These are phyloP conservation scores for Trifolium subterraneum DNA, from an alignment of 306 rosid genomes.

Conservation along the genomic window DNA sequence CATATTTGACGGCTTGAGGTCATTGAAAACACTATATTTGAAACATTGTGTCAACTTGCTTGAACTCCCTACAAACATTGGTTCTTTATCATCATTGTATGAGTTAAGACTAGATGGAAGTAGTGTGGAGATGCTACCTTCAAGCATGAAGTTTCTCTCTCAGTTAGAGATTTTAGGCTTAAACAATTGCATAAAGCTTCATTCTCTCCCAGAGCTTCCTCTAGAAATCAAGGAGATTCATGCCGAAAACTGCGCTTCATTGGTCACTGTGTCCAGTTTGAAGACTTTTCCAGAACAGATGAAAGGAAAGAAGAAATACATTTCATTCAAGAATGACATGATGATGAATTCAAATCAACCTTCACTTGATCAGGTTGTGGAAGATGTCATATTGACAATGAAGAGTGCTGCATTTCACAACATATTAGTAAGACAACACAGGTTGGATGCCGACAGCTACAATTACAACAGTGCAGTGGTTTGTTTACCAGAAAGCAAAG, in stretches of 20 bases:
- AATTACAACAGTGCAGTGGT: constrained; percentile 20
- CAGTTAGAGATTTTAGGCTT: not conserved
- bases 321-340: constrained; percentile 10
- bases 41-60: not conserved
- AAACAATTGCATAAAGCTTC: constrained; percentile 1
- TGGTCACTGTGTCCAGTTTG: constrained; percentile 6
- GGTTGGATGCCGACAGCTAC: not conserved
- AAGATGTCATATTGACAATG: constrained; percentile 29
- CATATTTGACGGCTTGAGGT: not conserved
- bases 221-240: not conserved
- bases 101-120: constrained; percentile 14
- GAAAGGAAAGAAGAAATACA: not conserved
- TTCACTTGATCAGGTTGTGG: not conserved
- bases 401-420: constrained; percentile 25
- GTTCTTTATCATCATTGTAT: not conserved
- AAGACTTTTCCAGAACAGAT: not conserved
- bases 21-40: not conserved
- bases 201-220: constrained; percentile 44
- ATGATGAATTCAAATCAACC: not conserved
- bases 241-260: constrained; percentile 39
- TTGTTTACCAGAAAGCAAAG: constrained; percentile 23
- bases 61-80: constrained; percentile 37
- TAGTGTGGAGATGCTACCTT: constrained; percentile 31
- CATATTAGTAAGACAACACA: not conserved
- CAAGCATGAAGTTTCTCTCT: constrained; percentile 17